Evolutionary conservation across 2,329 filamentous ascomycete genomes (phyloP), one percentile per base, ranked within the genome.

Genomic region (Podosphaera xanthii): DNA sequence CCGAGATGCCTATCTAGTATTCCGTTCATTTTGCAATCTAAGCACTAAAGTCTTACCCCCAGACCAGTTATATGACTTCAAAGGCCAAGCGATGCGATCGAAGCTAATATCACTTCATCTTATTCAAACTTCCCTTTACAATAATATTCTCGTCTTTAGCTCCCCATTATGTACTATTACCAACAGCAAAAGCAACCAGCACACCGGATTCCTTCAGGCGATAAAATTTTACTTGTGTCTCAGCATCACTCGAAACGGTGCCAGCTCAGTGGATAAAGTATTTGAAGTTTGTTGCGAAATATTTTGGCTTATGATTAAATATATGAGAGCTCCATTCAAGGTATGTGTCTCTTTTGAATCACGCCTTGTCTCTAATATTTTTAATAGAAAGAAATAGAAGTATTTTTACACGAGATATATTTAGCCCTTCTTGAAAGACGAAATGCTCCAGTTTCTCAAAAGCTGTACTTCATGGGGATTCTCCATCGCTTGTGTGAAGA

Each of bases 321-420:
- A 88, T 66, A 86, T 98, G 81, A 82, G 94, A 62, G 85, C 92
- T 2, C 85, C 90, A 62, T 86, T 98, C 72, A 98, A 98, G 82
- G 84, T 85, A 67, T 61, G 77, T 71, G 10, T 44, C 35, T 12
- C 10, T 9, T 34, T 8, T 12, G 10, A 22, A 44, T 44, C 4
- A 56, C 3, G 9, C 50, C 33, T 50, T 49, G 30, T 53, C 64
- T 35, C 48, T 59, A 60, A 58, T 33, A 35, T 35, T 33, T 49
- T 12, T 8, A 30, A 30, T 67, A 88, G 82, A 94, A 95, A 79
- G 92, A 98, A 69, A 86, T 98, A 59, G 92, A 97, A 70, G 91
- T 98, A 0, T 97, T 98, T 69, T 72, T 98, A 61, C 97, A 97
- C 69, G 92, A 98, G 69, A 94, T 98, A 36, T 98, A 98, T 68